Evolutionary conservation across 805 yeast genomes (phyloP).

Genomic region (Diddensiella santjacobensis): DNA sequence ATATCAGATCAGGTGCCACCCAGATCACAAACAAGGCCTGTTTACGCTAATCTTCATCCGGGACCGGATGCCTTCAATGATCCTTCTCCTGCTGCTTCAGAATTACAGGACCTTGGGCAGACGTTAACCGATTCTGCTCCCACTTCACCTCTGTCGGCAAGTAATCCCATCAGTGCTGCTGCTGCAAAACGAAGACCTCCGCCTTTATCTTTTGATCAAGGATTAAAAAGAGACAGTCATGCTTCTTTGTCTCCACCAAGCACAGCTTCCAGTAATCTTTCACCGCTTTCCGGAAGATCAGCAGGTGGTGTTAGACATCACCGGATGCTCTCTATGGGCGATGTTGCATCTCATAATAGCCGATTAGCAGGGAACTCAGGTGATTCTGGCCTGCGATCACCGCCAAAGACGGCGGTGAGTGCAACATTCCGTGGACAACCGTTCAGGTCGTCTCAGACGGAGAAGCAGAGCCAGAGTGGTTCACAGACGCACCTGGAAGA

Average conservation of each 20-base stretch:
- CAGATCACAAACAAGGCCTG: not conserved
- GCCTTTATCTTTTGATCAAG: constrained; percentile 2
- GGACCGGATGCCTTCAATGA: not conserved
- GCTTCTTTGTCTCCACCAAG: not conserved
- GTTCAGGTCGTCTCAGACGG: not conserved
- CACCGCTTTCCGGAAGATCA: not conserved
- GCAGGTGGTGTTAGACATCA: not conserved
- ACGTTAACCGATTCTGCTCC: not conserved
- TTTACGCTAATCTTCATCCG: not conserved
- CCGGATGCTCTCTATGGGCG: not conserved
- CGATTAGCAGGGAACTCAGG: not conserved
- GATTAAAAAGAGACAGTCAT: not conserved
- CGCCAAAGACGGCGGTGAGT: not conserved
- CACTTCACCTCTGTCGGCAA: not conserved
- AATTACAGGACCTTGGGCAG: not conserved
- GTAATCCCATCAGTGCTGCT: not conserved
- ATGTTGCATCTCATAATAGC: not conserved
- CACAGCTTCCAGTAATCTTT: not conserved
- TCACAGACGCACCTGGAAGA: not conserved
- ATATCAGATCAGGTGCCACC: not conserved
- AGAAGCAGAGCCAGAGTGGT: not conserved
- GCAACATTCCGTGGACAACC: not conserved
- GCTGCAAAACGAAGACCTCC: constrained; percentile 11
- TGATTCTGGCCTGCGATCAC: not conserved
- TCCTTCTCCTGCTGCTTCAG: constrained; percentile 1